Base-by-base conservation (phyloP, 2,329 filamentous ascomycete genomes). In the Pezizomycotina sp. region DNA sequence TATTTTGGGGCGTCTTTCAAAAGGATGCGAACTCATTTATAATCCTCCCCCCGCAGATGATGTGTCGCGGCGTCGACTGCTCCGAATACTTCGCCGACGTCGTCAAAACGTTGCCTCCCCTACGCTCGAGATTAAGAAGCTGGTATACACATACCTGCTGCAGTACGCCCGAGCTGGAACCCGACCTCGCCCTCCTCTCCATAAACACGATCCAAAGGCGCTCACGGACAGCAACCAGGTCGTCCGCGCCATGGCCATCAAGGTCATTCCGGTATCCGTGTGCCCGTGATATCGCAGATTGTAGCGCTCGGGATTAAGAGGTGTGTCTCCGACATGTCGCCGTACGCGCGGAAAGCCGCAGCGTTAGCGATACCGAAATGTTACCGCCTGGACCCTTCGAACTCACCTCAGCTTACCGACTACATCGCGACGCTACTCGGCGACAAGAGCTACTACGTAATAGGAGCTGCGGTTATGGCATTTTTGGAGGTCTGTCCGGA, bases 181-280 rank as follows among this genome's bases (percentile, higher is more conserved):
- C 86, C 39, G 89, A 98, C 59, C 78, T 93, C 28, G 84, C 89
- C 13, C 69, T 98, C 23, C 69, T 98, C 27, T 92, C 84, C 41
- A 93, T 98, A 68, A 98, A 98, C 60, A 92, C 89, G 5, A 95
- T 98, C 50, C 89, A 98, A 55, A 93, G 60, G 92, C 86, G 6
- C 70, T 98, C 40, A 92, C 83, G 15, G 89, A 98, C 58, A 66
- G 75, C 39, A 93, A 84, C 56, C 81, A 89, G 1, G 79, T 92
- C 54, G 74, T 93, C 13, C 76, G 89, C 48, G 82, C 86, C 14
- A 75, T 98, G 52, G 89, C 89, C 0, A 66, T 98, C 45, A 81
- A 84, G 46, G 92, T 89, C 47, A 98, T 98, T 91, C 84, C 1
- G 83, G 82, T 8, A 95, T 98, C 46, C 71, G 79, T n/a, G 86